phyloP scores from a whole-genome alignment of 352 stramenopile genomes.

The Pythium brachiatum region DNA sequence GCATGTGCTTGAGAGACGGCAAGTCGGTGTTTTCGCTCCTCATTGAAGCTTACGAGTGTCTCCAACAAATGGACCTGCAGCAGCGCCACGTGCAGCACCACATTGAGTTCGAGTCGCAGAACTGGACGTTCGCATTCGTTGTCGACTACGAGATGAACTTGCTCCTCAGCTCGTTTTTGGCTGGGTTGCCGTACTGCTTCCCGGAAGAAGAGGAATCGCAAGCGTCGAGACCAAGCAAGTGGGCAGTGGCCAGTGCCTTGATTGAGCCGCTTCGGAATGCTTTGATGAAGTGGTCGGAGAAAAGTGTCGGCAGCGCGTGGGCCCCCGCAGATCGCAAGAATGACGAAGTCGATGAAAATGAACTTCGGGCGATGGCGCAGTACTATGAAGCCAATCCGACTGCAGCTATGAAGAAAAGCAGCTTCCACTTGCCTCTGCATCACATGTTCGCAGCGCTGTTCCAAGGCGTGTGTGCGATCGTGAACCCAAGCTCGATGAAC shows the following conservation, averaged over 20 bases:
- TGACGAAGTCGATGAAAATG: background rate
- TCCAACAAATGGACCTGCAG: slow-evolving; percentile 85
- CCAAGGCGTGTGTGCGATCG: slow-evolving; percentile 44
- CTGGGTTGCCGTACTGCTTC: slow-evolving; percentile 57
- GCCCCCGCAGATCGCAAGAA: background rate
- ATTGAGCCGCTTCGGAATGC: slow-evolving; percentile 33
- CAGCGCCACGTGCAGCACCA: slow-evolving; percentile 60
- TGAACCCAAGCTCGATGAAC: slow-evolving; percentile 32
- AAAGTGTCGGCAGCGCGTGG: background rate
- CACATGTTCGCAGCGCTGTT: slow-evolving; percentile 69
- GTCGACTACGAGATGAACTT: slow-evolving; percentile 82
- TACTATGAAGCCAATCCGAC: slow-evolving; percentile 16
- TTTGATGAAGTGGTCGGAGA: slow-evolving; percentile 3
- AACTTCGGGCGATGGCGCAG: background rate
- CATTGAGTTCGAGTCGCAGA: slow-evolving; percentile 83
- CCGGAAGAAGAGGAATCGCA: background rate
- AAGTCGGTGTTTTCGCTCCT: slow-evolving; percentile 49
- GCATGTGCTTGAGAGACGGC: slow-evolving; percentile 15
- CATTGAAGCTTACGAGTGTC: slow-evolving; percentile 53
- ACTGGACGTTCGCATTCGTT: slow-evolving; percentile 83
- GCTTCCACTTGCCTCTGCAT: slow-evolving; percentile 75
- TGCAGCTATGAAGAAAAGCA: slow-evolving; percentile 33
- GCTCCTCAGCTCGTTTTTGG: slow-evolving; percentile 64
- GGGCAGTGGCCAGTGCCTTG: slow-evolving; percentile 43
- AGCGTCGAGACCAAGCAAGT: slow-evolving; percentile 5